phyloP scores from a whole-genome alignment of 2,329 filamentous ascomycete genomes.

The Podosphaera aphanis region DNA sequence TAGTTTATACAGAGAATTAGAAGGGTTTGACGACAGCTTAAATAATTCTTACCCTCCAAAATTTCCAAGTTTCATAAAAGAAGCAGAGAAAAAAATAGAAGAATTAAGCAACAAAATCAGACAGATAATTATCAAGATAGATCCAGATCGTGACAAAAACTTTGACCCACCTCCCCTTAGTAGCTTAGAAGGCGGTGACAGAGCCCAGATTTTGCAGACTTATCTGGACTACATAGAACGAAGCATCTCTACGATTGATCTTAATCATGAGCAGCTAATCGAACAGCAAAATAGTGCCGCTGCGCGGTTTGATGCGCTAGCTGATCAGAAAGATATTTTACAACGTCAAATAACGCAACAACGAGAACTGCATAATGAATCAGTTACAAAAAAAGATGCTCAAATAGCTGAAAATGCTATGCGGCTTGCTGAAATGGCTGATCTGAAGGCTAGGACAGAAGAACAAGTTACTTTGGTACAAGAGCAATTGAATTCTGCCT shows the following conservation, averaged over 20 bases:
- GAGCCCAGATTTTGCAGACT: slow-evolving; percentile 24
- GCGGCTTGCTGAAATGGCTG: slow-evolving; percentile 25
- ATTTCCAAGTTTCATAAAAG: slow-evolving; percentile 27
- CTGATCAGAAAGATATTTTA: slow-evolving; percentile 73
- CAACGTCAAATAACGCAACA: slow-evolving; percentile 89
- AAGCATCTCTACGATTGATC: slow-evolving; percentile 34
- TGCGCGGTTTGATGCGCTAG: slow-evolving; percentile 48
- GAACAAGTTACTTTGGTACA: slow-evolving; percentile 14
- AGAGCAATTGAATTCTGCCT: slow-evolving; percentile 14
- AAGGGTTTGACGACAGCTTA: slow-evolving; percentile 13
- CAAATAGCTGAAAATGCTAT: slow-evolving; percentile 35
- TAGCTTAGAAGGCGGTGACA: slow-evolving; percentile 23
- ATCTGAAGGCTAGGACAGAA: slow-evolving; percentile 16
- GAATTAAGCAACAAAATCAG: slow-evolving; percentile 42
- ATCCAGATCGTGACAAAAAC: slow-evolving; percentile 21
- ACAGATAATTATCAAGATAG: slow-evolving; percentile 39
- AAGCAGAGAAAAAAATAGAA: slow-evolving; percentile 42
- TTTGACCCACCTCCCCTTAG: slow-evolving; percentile 9
- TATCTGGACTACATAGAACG: slow-evolving; percentile 52
- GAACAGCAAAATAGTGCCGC: slow-evolving; percentile 9
- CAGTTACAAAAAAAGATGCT: slow-evolving; percentile 46
- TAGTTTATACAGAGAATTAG: slow-evolving; percentile 40
- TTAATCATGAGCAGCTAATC: slow-evolving; percentile 22
- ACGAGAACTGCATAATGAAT: slow-evolving; percentile 73
- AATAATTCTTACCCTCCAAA: slow-evolving; percentile 1